Base-by-base conservation (phyloP, 768 basidiomycete genomes). In the Floccularia luteovirens region DNA sequence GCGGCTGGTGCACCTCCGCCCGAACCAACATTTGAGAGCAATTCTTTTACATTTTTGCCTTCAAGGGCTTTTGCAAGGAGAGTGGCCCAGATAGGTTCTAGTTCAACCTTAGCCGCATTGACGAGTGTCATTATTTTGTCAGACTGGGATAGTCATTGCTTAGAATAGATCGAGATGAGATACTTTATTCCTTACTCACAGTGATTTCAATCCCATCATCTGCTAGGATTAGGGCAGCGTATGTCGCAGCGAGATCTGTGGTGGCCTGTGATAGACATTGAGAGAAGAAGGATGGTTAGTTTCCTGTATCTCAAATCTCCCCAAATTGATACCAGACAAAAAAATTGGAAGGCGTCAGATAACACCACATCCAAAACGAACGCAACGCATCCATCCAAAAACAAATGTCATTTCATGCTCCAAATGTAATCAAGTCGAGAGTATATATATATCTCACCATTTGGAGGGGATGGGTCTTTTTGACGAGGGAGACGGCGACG, bases 191-290 rank as follows among this genome's bases (percentile, higher is more conserved):
- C 27, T 14, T 34, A 6, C 90, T 54, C 55, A 96, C 93, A 49
- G 94, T 96, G 60, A 99, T 97, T 75, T 97, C 94, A 57, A 94
- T 69, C 54, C 83, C 84, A 49, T 96, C 93, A 70, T 98, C 96
- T 52, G 92, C 93, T 60, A 98, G 90, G 69, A 97, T 97, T 57
- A 99, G 86, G 52, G 91, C 89, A 58, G 94, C 92, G 72, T 97
- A 97, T 53, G 92, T 87, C 47, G 92, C 72, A 53, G 92, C 90
- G 60, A 94, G 87, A 61, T 98, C 94, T 39, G 60, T 44, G 56
- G 74, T 64, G 52, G 70, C 66, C 71, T 72, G 44, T 22, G 46
- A 38, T 27, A 30, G 27, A 30, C 8, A 30, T 10, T 30, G 14
- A 30, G 14, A 8, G 27, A 30, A 14, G 27, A 14, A 8, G 14